Evolutionary conservation across 2,329 filamentous ascomycete genomes (phyloP), one percentile per base, ranked within the genome.

Genomic region (Paracoccidioides brasiliensis): DNA sequence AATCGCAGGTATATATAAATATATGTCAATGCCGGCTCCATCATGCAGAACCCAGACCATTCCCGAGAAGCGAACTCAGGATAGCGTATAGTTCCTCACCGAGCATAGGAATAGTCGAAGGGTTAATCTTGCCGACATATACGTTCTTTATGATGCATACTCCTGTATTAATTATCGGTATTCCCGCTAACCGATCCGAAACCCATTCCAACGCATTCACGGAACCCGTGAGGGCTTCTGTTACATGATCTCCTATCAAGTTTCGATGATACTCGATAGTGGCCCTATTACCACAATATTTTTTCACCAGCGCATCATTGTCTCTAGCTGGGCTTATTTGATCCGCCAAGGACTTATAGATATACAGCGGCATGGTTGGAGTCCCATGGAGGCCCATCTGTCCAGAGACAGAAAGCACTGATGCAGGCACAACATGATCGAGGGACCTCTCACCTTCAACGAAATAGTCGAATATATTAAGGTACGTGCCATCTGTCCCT

Each of bases 321-420:
- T 74, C 72, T 4, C 60, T 64, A 3, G 77, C 65, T 3, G 68
- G 65, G 6, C 70, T 74, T 52, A 77, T 64, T 54, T 78, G 71
- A 41, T 80, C 77, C 2, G 62, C 57, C 15, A 74, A 69, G 0
- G 76, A 73, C 58, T 80, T 79, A 63, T 80, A 79, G 3, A 77
- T 62, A 57, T 76, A 76, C 5, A 79, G 53, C 0, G 78, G 77
- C 62, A 78, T 75, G 9, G 66, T 57, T 0, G 77, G 78, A 0
- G 70, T 64, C 52, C 74, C 69, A 28, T 67, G 64, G 12, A 69
- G 70, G 67, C 73, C 68, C 4, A 59, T 59, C 50, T 65, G 65
- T 9, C 52, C 59, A 2, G 61, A 37, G 14, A 30, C 35, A 32
- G 15, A n/a, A 4, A 66, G 45, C 38, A 66, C 54, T 3, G 54